phyloP scores from a whole-genome alignment of 1,139 yeast genomes.

The Hyphopichia khmerensis region DNA sequence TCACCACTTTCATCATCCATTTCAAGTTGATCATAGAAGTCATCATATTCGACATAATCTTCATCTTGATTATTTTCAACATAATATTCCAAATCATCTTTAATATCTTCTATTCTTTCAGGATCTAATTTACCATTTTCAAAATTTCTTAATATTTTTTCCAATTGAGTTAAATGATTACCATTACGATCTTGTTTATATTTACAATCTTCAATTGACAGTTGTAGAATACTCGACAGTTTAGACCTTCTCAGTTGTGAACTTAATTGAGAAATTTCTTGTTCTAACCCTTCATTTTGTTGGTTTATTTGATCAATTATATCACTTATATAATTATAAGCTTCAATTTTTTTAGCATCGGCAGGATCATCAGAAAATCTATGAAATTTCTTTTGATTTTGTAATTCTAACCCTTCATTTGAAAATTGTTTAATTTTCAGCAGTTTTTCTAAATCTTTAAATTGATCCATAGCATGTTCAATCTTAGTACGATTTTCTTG shows the following conservation, averaged over 20 bases:
- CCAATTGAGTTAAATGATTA: constrained; percentile 77
- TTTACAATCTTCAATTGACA: constrained; percentile 59
- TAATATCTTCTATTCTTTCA: constrained; percentile 73
- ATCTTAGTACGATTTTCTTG: constrained; percentile 81
- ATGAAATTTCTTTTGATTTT: constrained; percentile 41
- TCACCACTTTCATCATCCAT: constrained; percentile 57
- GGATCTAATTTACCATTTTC: constrained; percentile 85
- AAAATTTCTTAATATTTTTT: constrained; percentile 69
- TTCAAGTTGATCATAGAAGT: constrained; percentile 84
- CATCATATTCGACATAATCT: constrained; percentile 95
- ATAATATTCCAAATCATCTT: constrained; percentile 90
- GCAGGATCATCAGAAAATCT: constrained; percentile 55
- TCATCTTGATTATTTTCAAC: constrained; percentile 94
- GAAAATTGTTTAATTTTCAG: constrained; percentile 96
- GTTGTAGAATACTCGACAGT: constrained; percentile 37
- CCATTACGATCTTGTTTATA: constrained; percentile 72
- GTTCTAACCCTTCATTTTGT: constrained; percentile 79
- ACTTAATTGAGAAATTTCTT: constrained; percentile 62
- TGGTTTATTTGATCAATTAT: constrained; percentile 80
- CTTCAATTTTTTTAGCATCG: constrained; percentile 73
- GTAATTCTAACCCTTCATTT: constrained; percentile 84
- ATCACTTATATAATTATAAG: constrained; percentile 67
- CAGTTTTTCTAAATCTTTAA: constrained; percentile 90
- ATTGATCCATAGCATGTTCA: constrained; percentile 94
- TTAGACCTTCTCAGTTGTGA: constrained; percentile 53